Evolutionary conservation across 2,329 filamentous ascomycete species (phyloP).

Genomic region (Fusarium torreyae): DNA sequence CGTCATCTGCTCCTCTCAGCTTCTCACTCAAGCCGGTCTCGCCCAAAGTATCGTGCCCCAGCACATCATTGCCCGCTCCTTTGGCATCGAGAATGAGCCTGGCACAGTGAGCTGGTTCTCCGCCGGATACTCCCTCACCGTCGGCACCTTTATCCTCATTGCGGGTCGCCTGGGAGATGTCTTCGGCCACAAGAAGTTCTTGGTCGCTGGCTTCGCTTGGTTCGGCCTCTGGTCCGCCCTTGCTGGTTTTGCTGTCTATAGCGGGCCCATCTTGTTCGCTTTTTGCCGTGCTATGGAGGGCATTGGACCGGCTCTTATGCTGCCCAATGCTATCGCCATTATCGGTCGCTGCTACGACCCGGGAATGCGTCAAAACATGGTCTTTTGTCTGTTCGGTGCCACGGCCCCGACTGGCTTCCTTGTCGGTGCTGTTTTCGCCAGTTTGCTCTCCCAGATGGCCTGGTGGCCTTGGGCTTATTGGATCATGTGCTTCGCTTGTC

Average conservation of each 20-base stretch:
- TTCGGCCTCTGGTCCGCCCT: conserved; percentile 64
- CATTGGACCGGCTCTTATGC: conserved; percentile 67
- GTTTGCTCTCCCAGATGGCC: too few species aligned
- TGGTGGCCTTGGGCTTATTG: too few species aligned
- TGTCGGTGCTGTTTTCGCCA: too few species aligned
- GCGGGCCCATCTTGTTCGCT: conserved; percentile 60
- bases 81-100: conserved; percentile 56
- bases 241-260: conserved; percentile 57
- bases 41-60: conserved; percentile 48
- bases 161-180: conserved; percentile 67
- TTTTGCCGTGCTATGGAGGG: conserved; percentile 66
- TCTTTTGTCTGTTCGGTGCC: conserved; percentile 56
- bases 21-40: conserved; percentile 42
- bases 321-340: conserved; percentile 71
- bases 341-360: conserved; percentile 66
- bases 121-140: conserved; percentile 67
- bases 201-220: conserved; percentile 67
- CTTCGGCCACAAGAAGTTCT: conserved; percentile 66
- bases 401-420: too few species aligned
- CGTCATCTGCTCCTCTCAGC: conserved; percentile 44
- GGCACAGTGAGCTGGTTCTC: conserved; percentile 65
- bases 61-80: conserved; percentile 61
- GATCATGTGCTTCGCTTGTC: too few species aligned
- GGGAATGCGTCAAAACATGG: conserved; percentile 54
- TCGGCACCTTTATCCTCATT: conserved; percentile 68